Conservation (phyloP, 306 rosid genomes). For the Acmispon strigosus region DNA sequence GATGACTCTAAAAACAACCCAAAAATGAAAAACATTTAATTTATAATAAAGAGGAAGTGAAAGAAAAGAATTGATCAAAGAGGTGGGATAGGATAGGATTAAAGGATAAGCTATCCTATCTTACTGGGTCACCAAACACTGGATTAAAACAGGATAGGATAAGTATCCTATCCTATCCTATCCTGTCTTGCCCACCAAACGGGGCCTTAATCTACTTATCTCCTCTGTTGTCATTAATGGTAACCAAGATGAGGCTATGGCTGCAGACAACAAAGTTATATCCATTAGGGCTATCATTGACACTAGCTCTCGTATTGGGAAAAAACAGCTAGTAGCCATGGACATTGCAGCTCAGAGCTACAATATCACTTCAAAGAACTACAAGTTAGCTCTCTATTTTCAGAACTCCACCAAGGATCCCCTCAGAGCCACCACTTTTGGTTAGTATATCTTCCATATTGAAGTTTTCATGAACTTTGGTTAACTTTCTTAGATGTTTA, state of each 20-base stretch:
- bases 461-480: neutral
- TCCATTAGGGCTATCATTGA: constrained; percentile 32
- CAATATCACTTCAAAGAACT: constrained; percentile 25
- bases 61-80: no score
- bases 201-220: constrained; percentile 7
- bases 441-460: constrained; percentile 18
- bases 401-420: constrained; percentile 8
- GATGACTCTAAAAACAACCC: no score
- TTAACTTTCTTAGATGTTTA: neutral
- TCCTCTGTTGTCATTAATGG: neutral
- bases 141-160: no score
- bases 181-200: no score
- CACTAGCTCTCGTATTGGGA: constrained; percentile 34
- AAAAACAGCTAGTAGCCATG: constrained; percentile 46
- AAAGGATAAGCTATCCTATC: no score
- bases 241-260: neutral
- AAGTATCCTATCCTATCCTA: no score
- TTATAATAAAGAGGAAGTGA: no score
- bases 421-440: constrained; percentile 12
- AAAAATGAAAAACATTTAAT: no score
- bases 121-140: no score
- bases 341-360: constrained; percentile 28
- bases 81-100: no score
- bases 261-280: constrained; percentile 3
- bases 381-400: constrained; percentile 31